Base-by-base conservation (phyloP, 164 flowering plant species). In the Taxillus chinensis region DNA sequence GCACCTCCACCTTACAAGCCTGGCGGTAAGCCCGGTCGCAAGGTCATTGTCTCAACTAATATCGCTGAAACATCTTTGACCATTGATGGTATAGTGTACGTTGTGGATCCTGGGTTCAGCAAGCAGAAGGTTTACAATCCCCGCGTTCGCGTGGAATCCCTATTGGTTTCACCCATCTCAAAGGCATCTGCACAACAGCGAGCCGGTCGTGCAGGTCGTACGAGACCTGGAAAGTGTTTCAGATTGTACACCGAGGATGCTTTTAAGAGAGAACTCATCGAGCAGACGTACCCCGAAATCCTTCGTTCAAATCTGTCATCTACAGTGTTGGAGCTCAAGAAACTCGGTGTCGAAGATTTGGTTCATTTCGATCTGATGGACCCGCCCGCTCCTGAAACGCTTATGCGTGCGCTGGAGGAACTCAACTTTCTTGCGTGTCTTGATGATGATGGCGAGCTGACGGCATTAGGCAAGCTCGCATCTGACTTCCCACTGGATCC, bases 311-410 rank as follows among this genome's bases (percentile, higher is more conserved):
- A 93, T 71, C 87, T 90, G 56, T 96, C 97, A 14, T 90, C 90
- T 62, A 82, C 89, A 0, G 98, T 93, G 56, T 90, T 93, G 55
- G 86, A 88, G 15, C 71, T 93, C 74, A 90, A 93, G 78, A 90
- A 86, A 68, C 75, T 93, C 58, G 97, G 97, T 9, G 89, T 93
- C 48, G 98, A 93, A 79, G 89, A 90, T 67, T 75, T 93, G 48
- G 97, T 90, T 40, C 96, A 90, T 77, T 93, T 93, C 77, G 98
- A 93, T 79, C 90, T 93, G 61, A 93, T 93, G 98, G 97, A 90
- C 45, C 98, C 97, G 5, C 98, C 97, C 73, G 97, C 98, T 15
- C 98, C 96, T 1, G 96, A 93, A 80, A 93, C 96, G 55, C 67
- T 90, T 68, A 88, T 88, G 96, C 85, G 97, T 14, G 96, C 98